Evolutionary conservation across 768 basidiomycete genomes (phyloP), one percentile per base, ranked within the genome.

Genomic region (Kondoa malvinella): DNA sequence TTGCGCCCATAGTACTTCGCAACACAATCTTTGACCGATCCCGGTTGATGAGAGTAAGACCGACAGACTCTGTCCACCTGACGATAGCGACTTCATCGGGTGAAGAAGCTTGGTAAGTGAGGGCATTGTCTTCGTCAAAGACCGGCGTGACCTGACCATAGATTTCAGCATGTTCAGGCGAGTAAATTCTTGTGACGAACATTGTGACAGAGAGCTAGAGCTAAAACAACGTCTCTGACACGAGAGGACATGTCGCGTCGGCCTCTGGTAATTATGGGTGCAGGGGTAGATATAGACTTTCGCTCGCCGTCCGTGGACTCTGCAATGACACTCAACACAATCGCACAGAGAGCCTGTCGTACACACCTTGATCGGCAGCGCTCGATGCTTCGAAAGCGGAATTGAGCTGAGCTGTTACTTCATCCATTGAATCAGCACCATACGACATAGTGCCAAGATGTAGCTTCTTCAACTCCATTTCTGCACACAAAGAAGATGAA

Each of bases 1-100:
- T 80, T 1, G 79, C 74, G 4, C 88, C 87, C 2, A 81, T 76
- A 0, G 89, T 86, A 0, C 85, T 85, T 69, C 84, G 86, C 4
- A 99, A 80, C 31, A 87, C 85, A 76, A 97, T 94, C n/a, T 82
- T 83, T 0, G 87, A 88, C 50, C 95, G 89, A 75, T 95, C 91
- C 30, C 95, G 88, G 75, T 85, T 86, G 26, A 85, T 83, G 34
- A 99, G 84, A 0, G 88, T 88, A 2, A 99, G 80, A 0, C 94
- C 94, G 71, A 97, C 88, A 0, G 90, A 92, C 70, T 89, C 87
- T 8, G 95, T 97, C 90, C 91, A 97, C 69, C 85, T 86, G 40
- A 99, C 94, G 72, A 99, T 97, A 57, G 95, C 95, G 57, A 97
- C 95, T 79, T 99, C 95, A 74, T 99, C 95, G 0, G 95, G 95